Evolutionary conservation across 495 filamentous ascomycete genomes (phyloP).

Genomic region (Daldinia bambusicola): DNA sequence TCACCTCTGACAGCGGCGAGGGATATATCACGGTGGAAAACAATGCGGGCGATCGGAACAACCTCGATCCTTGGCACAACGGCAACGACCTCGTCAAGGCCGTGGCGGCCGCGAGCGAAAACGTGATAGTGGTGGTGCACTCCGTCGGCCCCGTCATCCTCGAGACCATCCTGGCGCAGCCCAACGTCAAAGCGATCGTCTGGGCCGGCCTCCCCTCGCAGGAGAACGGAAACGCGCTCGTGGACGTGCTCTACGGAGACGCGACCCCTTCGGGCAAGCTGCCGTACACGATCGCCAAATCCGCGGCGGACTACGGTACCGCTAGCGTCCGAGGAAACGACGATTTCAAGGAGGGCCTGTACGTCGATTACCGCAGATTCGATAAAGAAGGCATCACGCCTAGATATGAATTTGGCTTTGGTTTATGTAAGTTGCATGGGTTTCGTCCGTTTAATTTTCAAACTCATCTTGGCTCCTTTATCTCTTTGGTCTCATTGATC

Average conservation of each 20-base stretch:
- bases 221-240: constrained; percentile 87
- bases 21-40: constrained; percentile 72
- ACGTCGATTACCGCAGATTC: constrained; percentile 89
- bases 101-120: constrained; percentile 70
- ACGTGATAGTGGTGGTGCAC: constrained; percentile 90
- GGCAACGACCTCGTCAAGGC: constrained; percentile 77
- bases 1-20: constrained; percentile 73
- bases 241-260: constrained; percentile 86
- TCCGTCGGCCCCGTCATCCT: constrained; percentile 88
- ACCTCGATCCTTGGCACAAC: constrained; percentile 77
- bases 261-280: constrained; percentile 84
- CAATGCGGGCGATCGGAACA: constrained; percentile 66
- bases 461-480: no score
- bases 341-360: constrained; percentile 77
- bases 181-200: constrained; percentile 81
- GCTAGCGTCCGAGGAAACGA: constrained; percentile 66
- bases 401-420: constrained; percentile 71
- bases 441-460: no score
- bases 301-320: constrained; percentile 80
- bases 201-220: constrained; percentile 92
- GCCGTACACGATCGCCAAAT: constrained; percentile 91
- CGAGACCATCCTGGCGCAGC: constrained; percentile 81
- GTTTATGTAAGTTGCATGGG: constrained; percentile 66
- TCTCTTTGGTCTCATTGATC: no score
- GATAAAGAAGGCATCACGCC: constrained; percentile 70